Conservation (phyloP, 1,284 basidiomycete species). For the Papiliotrema fonsecae region DNA sequence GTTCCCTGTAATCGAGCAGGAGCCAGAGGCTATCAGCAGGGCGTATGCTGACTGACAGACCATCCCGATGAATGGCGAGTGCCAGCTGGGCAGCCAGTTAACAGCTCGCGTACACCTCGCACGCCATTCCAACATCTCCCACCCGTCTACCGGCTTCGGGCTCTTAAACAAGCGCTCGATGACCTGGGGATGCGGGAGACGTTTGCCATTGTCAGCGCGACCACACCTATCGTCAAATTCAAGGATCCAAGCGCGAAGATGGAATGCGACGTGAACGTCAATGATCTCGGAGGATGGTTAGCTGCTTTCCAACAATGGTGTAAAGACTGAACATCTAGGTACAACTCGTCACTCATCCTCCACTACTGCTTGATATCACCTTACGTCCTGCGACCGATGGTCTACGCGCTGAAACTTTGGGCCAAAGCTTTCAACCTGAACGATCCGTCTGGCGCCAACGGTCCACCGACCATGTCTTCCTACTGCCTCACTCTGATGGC, state of each 20-base stretch:
- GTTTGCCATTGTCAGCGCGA: constrained; percentile 26
- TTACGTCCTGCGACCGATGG: constrained; percentile 43
- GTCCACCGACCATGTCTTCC: constrained; percentile 42
- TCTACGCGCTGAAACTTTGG: constrained; percentile 47
- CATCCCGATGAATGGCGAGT: constrained; percentile 16
- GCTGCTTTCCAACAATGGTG: constrained; percentile 4
- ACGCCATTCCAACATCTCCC: constrained; percentile 15
- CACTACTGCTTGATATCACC: constrained; percentile 45
- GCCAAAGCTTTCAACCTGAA: constrained; percentile 38
- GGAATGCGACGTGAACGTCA: constrained; percentile 44
- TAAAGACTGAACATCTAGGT: constrained; percentile 19
- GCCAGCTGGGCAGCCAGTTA: not conserved
- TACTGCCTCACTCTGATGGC: constrained; percentile 47
- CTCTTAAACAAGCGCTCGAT: constrained; percentile 17
- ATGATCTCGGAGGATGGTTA: constrained; percentile 46
- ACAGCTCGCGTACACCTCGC: not conserved
- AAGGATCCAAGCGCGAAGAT: constrained; percentile 13
- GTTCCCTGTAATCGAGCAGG: no score
- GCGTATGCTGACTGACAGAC: not conserved
- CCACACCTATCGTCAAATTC: constrained; percentile 47
- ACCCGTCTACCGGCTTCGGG: constrained; percentile 32
- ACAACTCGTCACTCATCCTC: constrained; percentile 46
- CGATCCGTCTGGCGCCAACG: constrained; percentile 35
- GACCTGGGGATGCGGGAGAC: constrained; percentile 17
- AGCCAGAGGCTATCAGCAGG: not conserved